Evolutionary conservation across 495 filamentous ascomycete genomes (phyloP), one percentile per base, ranked within the genome.

Genomic region (Lentithecium fluviatile): DNA sequence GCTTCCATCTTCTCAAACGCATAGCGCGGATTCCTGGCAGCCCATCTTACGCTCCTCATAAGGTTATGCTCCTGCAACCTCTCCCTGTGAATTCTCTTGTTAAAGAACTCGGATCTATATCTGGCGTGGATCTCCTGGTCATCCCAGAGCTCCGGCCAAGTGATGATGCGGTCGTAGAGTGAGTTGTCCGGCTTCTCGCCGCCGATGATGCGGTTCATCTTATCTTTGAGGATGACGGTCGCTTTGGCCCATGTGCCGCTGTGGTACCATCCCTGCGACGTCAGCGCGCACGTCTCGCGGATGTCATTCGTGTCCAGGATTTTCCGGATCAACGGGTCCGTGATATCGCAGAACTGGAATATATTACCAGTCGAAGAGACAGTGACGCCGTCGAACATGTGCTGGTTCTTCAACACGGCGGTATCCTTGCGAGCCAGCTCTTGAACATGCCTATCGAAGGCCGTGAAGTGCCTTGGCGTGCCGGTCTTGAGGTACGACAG

Each of bases 301-400:
- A 80, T 58, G 17, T 77, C 70, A 4, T 78, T 72, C 0, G 74
- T 76, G 4, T 78, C 69, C 11, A 88, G 75, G 3, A 92, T 68
- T 0, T 69, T 45, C 0, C 74, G 72, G 19, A 92, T 70, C 8
- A 92, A 67, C 0, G 91, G 88, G 67, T 97, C 92, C 0, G 82
- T 84, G 56, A 98, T 87, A 71, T 98, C 94, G 75, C 92, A 95
- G 29, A 92, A 79, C 78, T 97, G 94, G 87, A 90, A 98, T 57
- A 91, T 84, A 46, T 91, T 88, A 1, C 91, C 91, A 68, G 94
- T 90, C 5, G 78, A 75, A 10, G 80, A 79, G 25, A 91, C 76
- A 0, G 70, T 75, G 42, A 82, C 71, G 37, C 94, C 93, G 46
- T 93, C 87, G 73, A 96, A 98, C 17, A 93, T 71, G 74, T 97